Evolutionary conservation across 2,329 filamentous ascomycete species (phyloP).

Genomic region (Colletotrichum coccodes): DNA sequence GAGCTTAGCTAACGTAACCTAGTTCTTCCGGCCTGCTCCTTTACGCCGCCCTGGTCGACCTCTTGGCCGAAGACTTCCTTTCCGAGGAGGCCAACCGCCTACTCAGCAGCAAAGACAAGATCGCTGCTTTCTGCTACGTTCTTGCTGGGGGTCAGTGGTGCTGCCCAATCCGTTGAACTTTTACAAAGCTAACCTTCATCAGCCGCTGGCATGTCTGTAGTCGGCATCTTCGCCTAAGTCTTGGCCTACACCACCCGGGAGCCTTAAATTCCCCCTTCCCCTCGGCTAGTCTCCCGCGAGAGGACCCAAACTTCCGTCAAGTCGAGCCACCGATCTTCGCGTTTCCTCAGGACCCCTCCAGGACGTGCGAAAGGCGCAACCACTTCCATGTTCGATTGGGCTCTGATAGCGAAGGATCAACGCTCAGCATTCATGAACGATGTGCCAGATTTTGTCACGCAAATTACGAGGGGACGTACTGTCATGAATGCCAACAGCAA

Average conservation of each 20-base stretch:
- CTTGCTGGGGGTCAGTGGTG: conserved; percentile 58
- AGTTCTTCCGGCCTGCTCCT: conserved; percentile 70
- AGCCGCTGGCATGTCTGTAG: conserved; percentile 58
- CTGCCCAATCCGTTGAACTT: background rate
- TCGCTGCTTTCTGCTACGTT: conserved; percentile 61
- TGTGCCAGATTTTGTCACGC: conserved; percentile 22
- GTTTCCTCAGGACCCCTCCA: background rate
- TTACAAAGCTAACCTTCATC: background rate
- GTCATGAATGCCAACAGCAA: background rate
- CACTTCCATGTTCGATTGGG: background rate
- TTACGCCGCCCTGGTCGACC: conserved; percentile 71
- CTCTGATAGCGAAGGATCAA: conserved; percentile 25
- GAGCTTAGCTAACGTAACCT: conserved; percentile 1
- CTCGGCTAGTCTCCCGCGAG: conserved; percentile 7
- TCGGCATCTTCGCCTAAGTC: conserved; percentile 56
- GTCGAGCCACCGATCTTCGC: background rate
- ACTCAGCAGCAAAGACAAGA: conserved; percentile 64
- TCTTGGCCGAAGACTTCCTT: conserved; percentile 73
- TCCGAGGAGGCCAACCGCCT: conserved; percentile 63
- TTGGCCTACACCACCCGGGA: background rate
- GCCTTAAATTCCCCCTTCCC: background rate
- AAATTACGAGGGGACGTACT: conserved; percentile 1
- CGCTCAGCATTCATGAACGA: conserved; percentile 11
- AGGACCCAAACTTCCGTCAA: background rate
- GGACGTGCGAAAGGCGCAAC: background rate